Evolutionary conservation across 129 eudicot genomes (phyloP), one percentile per base, ranked within the genome.

Genomic region (Saposhnikovia divaricata): DNA sequence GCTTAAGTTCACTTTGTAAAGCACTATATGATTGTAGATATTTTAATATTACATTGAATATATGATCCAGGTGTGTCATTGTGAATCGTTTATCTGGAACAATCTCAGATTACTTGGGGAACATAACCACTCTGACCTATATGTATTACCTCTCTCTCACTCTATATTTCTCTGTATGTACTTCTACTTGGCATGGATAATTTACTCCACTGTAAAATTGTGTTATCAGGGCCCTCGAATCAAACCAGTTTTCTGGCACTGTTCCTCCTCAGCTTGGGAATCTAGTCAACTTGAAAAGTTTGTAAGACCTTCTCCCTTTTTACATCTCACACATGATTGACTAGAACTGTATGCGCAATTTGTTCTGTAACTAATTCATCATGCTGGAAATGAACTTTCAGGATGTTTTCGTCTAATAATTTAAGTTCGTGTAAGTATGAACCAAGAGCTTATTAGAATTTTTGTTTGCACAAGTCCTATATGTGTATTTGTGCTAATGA

Each of bases 81-180:
- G 85, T 77, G 28, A 92, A 92, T 80, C 97, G 86, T 77, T 84
- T 92, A 84, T 88, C 91, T 66, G 97, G 97, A 66, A 85, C 71
- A 42, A 86, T 92, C 65, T 94, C 97, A 14, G 45, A 76, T 48
- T 85, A 69, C 78, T 79, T 92, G 83, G 92, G 92, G 53, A 77
- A 83, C 8, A 89, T 92, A 34, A 85, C 88, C 23, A 57, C 85
- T 23, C 94, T 92, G 51, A 40, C 44, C 65, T 73, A 72, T 44
- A 1, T 89, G 94, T 91, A 85, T 7, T 75, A 89, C 53, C 23
- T 75, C 47, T 46, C 46, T 71, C 19, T 68, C 23, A 15, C 73
- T 12, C 23, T 68, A 13, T 13, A 12, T 16, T 13, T 68, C 21
- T 68, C 73, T 4, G 27, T 68, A 13, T 31, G 21, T 55, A 55